phyloP scores from a whole-genome alignment of 192 early-diverging fungal species.

The Rhizophagus prolifer region DNA sequence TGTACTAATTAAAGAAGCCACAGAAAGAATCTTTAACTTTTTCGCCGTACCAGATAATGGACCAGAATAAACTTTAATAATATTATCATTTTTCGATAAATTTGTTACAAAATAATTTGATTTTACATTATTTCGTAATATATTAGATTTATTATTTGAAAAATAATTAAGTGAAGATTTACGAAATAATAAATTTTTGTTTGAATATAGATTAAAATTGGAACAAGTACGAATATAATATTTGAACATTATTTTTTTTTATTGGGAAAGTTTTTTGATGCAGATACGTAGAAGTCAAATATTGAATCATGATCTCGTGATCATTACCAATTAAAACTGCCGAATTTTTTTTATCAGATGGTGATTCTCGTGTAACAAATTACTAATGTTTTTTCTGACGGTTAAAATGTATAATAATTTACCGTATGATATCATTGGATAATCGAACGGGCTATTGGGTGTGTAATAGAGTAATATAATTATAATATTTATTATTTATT shows the following conservation, averaged over 20 bases:
- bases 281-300: too few species aligned
- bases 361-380: too few species aligned
- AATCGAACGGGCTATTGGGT: too few species aligned
- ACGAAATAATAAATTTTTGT: neutral
- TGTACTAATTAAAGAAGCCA: constrained; percentile 51
- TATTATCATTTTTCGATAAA: neutral
- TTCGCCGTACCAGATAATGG: constrained; percentile 52
- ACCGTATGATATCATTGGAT: too few species aligned
- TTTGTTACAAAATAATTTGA: neutral
- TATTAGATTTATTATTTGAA: neutral
- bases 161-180: neutral
- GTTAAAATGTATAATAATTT: too few species aligned
- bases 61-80: constrained; percentile 44
- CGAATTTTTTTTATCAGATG: too few species aligned
- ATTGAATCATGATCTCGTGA: too few species aligned
- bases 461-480: too few species aligned
- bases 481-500: too few species aligned
- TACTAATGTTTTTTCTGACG: too few species aligned
- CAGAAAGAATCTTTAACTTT: constrained; percentile 56
- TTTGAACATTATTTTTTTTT: constrained; percentile 11
- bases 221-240: neutral
- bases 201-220: neutral
- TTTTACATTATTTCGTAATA: neutral
- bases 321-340: too few species aligned
- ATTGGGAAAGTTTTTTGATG: neutral